Evolutionary conservation across 1,139 yeast genomes (phyloP).

Genomic region (Kluyveromyces marxianus): DNA sequence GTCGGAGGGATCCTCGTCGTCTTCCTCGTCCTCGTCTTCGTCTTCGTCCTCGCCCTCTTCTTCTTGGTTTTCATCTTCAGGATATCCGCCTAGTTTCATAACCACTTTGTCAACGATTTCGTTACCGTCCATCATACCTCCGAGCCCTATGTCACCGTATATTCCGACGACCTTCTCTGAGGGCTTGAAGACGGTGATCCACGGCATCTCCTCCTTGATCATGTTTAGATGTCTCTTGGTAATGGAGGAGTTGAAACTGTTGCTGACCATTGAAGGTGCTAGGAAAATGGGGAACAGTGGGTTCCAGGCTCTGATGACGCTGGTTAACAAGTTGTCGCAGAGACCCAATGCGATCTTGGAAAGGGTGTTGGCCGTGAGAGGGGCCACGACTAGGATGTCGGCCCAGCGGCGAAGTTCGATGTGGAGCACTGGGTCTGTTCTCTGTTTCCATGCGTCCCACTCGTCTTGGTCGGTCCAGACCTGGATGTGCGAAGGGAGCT

Average conservation of each 20-base stretch:
- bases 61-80: constrained; percentile 76
- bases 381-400: constrained; percentile 83
- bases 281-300: constrained; percentile 77
- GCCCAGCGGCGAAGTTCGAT: constrained; percentile 96
- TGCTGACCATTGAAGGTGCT: constrained; percentile 97
- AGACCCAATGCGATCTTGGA: constrained; percentile 89
- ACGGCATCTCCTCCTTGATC: constrained; percentile 54
- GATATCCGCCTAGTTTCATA: constrained; percentile 79
- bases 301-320: constrained; percentile 87
- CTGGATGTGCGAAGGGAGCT: constrained; percentile 54
- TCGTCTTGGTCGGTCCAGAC: constrained; percentile 90
- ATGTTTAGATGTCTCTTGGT: constrained; percentile 73
- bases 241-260: constrained; percentile 91
- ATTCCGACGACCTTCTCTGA: constrained; percentile 86
- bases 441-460: constrained; percentile 78
- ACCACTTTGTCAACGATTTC: constrained; percentile 84
- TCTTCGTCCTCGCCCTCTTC: constrained; percentile 60
- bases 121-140: constrained; percentile 93
- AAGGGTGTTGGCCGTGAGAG: constrained; percentile 86
- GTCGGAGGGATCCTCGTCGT: constrained; percentile 34
- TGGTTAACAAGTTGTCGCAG: constrained; percentile 80
- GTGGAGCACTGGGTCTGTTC: constrained; percentile 89
- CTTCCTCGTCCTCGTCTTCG: constrained; percentile 40
- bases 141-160: constrained; percentile 93
- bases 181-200: constrained; percentile 79